phyloP scores from a whole-genome alignment of 768 basidiomycete species.

The Boletus vinaceobasis region DNA sequence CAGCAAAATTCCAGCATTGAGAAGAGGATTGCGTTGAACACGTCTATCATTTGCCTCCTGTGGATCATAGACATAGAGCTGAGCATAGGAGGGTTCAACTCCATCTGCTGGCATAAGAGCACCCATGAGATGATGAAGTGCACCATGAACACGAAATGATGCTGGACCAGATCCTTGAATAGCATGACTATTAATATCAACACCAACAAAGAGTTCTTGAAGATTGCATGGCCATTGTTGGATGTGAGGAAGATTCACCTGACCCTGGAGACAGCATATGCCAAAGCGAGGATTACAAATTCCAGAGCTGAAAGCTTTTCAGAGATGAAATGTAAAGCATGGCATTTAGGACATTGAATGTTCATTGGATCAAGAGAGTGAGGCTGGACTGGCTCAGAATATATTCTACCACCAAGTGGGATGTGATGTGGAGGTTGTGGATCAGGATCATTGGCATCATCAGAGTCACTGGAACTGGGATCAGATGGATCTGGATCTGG shows the following conservation, averaged over 20 bases:
- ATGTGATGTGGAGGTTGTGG: background rate
- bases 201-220: background rate
- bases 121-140: background rate
- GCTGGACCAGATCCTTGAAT: background rate
- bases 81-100: slow-evolving; percentile 38
- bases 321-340: slow-evolving; percentile 7
- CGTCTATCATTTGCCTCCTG: slow-evolving; percentile 29
- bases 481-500: too few relatives aligned
- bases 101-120: background rate
- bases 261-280: background rate
- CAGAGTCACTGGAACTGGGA: too few relatives aligned
- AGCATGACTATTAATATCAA: background rate
- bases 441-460: too few relatives aligned
- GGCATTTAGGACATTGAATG: background rate
- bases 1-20: slow-evolving; percentile 18
- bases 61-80: slow-evolving; percentile 43
- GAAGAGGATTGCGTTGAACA: slow-evolving; percentile 20
- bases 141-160: background rate
- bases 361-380: background rate
- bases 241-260: background rate
- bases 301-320: slow-evolving; percentile 7
- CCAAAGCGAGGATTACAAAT: background rate
- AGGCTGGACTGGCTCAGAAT: slow-evolving; percentile 7
- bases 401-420: slow-evolving; percentile 10
- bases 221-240: background rate